phyloP scores from a whole-genome alignment of 1,284 basidiomycete species.

The Ceratobasidium sp. region DNA sequence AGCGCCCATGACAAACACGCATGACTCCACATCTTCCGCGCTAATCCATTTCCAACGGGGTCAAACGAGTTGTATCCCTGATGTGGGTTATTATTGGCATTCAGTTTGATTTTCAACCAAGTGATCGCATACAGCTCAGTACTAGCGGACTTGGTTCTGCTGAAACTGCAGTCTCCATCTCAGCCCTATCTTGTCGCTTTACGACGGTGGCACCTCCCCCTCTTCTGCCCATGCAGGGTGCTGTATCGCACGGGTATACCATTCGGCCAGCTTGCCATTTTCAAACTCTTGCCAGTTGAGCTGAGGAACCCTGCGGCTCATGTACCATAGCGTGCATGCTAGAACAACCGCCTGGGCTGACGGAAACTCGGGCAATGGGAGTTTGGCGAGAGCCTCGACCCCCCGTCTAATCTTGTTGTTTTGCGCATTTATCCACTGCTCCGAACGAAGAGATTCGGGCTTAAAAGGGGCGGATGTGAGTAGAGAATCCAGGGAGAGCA shows the following conservation, averaged over 20 bases:
- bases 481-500: not conserved
- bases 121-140: too few species aligned
- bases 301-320: slow-evolving; percentile 12
- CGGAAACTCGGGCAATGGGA: slow-evolving; percentile 27
- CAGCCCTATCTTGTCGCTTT: not conserved
- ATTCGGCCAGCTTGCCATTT: slow-evolving; percentile 9
- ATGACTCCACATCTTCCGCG: not conserved
- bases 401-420: slow-evolving; percentile 24
- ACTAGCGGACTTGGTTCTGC: too few species aligned
- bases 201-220: slow-evolving; percentile 32
- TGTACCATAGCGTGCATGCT: slow-evolving; percentile 10
- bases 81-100: not conserved
- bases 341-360: slow-evolving; percentile 22
- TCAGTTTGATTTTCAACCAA: not conserved
- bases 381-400: slow-evolving; percentile 13
- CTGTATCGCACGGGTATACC: slow-evolving; percentile 16
- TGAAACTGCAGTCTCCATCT: too few species aligned
- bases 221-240: slow-evolving; percentile 27
- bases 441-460: slow-evolving; percentile 8
- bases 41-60: not conserved
- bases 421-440: slow-evolving; percentile 11
- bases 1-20: not conserved
- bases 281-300: slow-evolving; percentile 2
- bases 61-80: not conserved
- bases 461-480: not conserved